Evolutionary conservation across 176 grass and related monocot genomes (phyloP), one percentile per base, ranked within the genome.

Genomic region (Oryza officinalis): DNA sequence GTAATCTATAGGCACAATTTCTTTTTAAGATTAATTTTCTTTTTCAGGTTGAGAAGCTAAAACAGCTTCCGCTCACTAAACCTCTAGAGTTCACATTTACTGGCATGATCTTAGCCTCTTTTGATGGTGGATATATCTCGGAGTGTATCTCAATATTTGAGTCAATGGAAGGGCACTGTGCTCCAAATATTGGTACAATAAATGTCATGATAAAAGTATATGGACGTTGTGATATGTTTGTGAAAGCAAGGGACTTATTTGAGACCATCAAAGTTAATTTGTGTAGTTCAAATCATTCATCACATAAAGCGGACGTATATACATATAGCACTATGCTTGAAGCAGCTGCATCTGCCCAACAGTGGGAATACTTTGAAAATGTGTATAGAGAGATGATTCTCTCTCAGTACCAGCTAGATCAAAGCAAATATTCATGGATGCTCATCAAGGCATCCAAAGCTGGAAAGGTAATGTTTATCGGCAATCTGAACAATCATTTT

Each of bases 281-380:
- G 60, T 70, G 71, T 85, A 45, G 26, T 83, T 81, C 75, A 47
- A 43, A 87, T 43, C 32, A 75, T 89, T 71, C 84, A 69, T 89
- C 69, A 50, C 87, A 87, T 75, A 83, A 86, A 82, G 66, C 87
- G 31, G 88, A 98, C 50, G 31, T 60, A 67, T 93, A 93, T 85
- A 94, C 95, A 32, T 98, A 93, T 74, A 88, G 68, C 74, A 88
- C 90, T 76, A 98, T 98, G 83, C 92, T 98, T 65, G 92, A 98
- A 78, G 82, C 76, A 79, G 89, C 86, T 81, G 88, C 92, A 59
- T 91, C 88, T 84, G 84, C 90, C 4, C 86, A 93, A 69, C 95
- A 98, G 85, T 98, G 95, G 95, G 95, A 98, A 71, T 98, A 94
- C 78, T 98, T 98, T 28, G 95, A 98, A 79, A 91, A 93, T 88